phyloP scores from a whole-genome alignment of 331 rosid species.

The Malus hybrid region DNA sequence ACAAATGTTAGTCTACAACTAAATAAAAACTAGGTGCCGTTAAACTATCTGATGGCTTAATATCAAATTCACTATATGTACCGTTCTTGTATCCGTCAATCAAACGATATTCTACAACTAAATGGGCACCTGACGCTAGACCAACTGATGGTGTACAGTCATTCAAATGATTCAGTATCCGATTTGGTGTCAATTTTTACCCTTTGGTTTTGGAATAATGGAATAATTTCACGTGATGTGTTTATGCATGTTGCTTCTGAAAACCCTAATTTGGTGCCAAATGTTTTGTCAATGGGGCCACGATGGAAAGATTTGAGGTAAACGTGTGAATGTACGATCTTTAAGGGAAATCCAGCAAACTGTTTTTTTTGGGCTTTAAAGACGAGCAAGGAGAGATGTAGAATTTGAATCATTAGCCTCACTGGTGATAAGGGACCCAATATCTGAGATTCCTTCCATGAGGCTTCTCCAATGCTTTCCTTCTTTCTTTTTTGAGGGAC shows the following conservation, averaged over 20 bases:
- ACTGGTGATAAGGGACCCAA: not conserved
- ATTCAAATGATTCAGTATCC: not conserved
- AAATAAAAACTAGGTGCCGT: too few relatives aligned
- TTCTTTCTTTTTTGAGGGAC: not conserved
- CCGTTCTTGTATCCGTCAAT: too few relatives aligned
- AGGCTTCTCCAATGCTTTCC: not conserved
- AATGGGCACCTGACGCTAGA: too few relatives aligned
- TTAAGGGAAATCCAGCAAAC: not conserved
- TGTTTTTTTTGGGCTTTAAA: not conserved
- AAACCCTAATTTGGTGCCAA: too few relatives aligned
- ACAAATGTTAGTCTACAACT: too few relatives aligned
- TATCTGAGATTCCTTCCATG: not conserved
- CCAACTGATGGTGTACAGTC: too few relatives aligned
- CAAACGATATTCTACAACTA: too few relatives aligned
- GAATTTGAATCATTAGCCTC: not conserved
- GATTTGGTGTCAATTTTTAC: not conserved
- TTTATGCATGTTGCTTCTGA: too few relatives aligned
- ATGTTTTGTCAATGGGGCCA: too few relatives aligned
- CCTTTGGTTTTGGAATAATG: not conserved
- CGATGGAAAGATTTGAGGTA: not conserved
- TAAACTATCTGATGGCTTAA: too few relatives aligned
- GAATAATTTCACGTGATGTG: not conserved
- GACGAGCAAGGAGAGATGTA: not conserved
- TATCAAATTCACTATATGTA: too few relatives aligned
- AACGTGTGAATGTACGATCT: not conserved